Evolutionary conservation across 2,329 filamentous ascomycete genomes (phyloP).

Genomic region (Fusarium anthophilum): DNA sequence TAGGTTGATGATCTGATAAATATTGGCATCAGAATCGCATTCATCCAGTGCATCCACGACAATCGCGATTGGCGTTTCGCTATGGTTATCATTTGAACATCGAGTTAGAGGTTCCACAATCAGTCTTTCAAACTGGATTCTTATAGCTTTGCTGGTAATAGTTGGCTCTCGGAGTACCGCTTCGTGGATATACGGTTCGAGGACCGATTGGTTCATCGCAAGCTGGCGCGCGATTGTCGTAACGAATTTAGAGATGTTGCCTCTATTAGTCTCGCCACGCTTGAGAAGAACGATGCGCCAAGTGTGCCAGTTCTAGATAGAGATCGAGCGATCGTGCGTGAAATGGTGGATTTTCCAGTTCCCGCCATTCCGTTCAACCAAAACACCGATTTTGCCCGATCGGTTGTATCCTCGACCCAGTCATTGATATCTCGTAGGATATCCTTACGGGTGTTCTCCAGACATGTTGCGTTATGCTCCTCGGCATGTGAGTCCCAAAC

Average conservation of each 20-base stretch:
- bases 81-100: too few species aligned
- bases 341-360: constrained; percentile 35
- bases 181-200: fast-evolving
- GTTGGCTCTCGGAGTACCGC: neutral
- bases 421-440: too few species aligned
- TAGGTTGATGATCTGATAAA: neutral
- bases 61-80: too few species aligned
- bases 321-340: constrained; percentile 49
- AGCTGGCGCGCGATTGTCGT: neutral
- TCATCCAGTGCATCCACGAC: neutral
- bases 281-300: constrained; percentile 55
- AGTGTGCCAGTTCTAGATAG: neutral
- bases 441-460: neutral
- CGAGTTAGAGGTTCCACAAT: neutral
- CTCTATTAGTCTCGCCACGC: too few species aligned
- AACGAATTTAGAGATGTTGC: too few species aligned
- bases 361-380: neutral
- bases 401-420: neutral
- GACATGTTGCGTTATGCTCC: neutral
- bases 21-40: neutral
- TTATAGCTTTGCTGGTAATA: neutral
- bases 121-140: neutral
- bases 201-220: fast-evolving
- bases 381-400: neutral
- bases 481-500: neutral